Conservation (phyloP, 805 yeast species). For the Cyberlindnera subsufficiens region DNA sequence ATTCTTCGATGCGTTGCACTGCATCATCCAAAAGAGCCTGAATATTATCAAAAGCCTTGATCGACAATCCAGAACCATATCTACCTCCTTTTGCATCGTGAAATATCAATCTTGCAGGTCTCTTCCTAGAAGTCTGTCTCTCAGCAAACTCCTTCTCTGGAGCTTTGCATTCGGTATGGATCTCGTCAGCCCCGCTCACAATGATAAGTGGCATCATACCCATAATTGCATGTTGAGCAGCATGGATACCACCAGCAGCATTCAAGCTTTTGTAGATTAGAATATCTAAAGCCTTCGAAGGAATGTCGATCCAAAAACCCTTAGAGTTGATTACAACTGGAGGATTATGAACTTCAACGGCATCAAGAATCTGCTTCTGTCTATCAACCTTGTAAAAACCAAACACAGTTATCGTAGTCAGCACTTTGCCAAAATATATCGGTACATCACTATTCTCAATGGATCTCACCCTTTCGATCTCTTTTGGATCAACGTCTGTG, state of each 20-base stretch:
- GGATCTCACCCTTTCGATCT: conserved; percentile 59
- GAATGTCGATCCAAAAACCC: conserved; percentile 92
- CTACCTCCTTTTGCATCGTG: conserved; percentile 81
- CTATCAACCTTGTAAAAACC: conserved; percentile 88
- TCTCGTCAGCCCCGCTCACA: conserved; percentile 69
- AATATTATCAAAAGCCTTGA: conserved; percentile 74
- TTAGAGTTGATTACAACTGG: conserved; percentile 64
- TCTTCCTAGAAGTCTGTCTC: conserved; percentile 58
- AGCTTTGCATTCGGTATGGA: conserved; percentile 92
- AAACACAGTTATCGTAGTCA: conserved; percentile 73
- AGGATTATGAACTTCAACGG: conserved; percentile 87
- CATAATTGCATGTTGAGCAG: conserved; percentile 88
- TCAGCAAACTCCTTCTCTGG: conserved; percentile 93
- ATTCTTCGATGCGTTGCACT: conserved; percentile 48
- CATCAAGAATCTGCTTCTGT: conserved; percentile 76
- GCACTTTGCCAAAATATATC: conserved; percentile 68
- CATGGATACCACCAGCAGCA: conserved; percentile 92
- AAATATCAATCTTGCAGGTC: conserved; percentile 86
- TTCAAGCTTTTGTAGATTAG: conserved; percentile 54
- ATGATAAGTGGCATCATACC: conserved; percentile 70
- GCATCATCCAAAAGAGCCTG: conserved; percentile 62
- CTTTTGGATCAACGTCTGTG: conserved; percentile 85
- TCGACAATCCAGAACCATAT: conserved; percentile 72
- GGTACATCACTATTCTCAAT: conserved; percentile 48
- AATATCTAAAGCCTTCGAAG: conserved; percentile 52